Percentiles rank a stretch among this genome's conserved stretches.
Conservation (phyloP, 192 early-diverging fungal genomes). For the Coemansia nantahalensis region DNA sequence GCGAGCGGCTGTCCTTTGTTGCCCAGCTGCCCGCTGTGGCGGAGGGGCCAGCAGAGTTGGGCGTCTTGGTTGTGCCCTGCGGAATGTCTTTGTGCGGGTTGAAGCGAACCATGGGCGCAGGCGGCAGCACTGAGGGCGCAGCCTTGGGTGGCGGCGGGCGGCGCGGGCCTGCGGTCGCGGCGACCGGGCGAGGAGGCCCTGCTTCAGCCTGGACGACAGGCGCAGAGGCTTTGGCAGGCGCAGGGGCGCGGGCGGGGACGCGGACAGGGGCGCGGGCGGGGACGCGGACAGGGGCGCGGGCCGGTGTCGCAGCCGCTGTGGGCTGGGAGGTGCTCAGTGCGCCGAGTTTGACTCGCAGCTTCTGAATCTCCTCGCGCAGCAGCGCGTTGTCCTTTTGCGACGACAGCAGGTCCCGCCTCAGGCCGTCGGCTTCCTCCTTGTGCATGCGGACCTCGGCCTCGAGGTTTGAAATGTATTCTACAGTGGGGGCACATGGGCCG, state of each 20-base stretch:
- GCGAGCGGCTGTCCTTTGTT: slow-evolving; percentile 34
- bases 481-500: not conserved
- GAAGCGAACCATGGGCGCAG: slow-evolving; percentile 28
- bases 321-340: slow-evolving; percentile 7
- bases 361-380: slow-evolving; percentile 40
- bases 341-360: slow-evolving; percentile 21
- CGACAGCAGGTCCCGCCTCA: slow-evolving; percentile 45
- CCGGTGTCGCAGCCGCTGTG: not conserved
- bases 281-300: not conserved
- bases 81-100: slow-evolving; percentile 48
- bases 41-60: not conserved
- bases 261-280: slow-evolving; percentile 1
- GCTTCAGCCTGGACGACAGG: not conserved
- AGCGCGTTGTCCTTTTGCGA: slow-evolving; percentile 33
- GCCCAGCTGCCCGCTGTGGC: slow-evolving; percentile 32
- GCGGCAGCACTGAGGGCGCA: not conserved
- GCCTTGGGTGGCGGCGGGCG: slow-evolving; percentile 1
- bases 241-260: not conserved
- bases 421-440: slow-evolving; percentile 53
- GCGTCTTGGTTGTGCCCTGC: slow-evolving; percentile 26
- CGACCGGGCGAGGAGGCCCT: not conserved
- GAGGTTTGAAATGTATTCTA: slow-evolving; percentile 61
- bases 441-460: slow-evolving; percentile 59
- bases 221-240: not conserved
- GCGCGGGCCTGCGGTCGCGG: not conserved